Conservation (phyloP, 2,329 filamentous ascomycete genomes). For the Trichoderma arundinaceum region DNA sequence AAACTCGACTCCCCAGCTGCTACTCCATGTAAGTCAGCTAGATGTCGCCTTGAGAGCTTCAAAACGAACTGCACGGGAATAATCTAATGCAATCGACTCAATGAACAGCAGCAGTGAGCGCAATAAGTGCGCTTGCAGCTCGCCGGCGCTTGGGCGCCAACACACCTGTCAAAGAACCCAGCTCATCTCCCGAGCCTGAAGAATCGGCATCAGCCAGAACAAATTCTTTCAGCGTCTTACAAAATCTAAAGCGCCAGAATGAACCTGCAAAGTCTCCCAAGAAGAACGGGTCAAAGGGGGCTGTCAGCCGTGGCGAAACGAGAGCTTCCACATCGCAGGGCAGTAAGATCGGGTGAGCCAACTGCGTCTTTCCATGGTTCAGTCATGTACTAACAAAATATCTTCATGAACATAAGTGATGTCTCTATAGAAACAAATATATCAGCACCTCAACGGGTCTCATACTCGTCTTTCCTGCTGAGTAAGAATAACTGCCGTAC, state of each 20-base stretch:
- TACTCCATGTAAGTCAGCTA: conserved; percentile 41
- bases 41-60: neutral
- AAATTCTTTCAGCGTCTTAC: conserved; percentile 43
- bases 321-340: conserved; percentile 8
- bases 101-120: conserved; percentile 40
- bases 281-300: conserved; percentile 27
- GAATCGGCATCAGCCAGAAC: conserved; percentile 34
- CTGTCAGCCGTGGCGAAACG: neutral
- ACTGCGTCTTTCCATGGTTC: neutral
- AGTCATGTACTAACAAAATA: neutral
- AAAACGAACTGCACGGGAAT: no score
- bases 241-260: conserved; percentile 33
- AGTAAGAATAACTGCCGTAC: conserved; percentile 51
- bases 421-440: neutral
- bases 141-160: conserved; percentile 40
- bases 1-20: conserved; percentile 43
- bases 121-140: conserved; percentile 48
- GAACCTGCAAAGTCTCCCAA: conserved; percentile 33
- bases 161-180: conserved; percentile 31
- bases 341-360: conserved; percentile 17
- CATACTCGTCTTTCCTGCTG: conserved; percentile 55
- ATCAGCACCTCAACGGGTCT: conserved; percentile 32
- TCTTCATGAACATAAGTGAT: neutral
- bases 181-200: conserved; percentile 34
- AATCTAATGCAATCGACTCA: neutral